Conservation (phyloP, 805 yeast species). For the Yarrowia alimentaria region DNA sequence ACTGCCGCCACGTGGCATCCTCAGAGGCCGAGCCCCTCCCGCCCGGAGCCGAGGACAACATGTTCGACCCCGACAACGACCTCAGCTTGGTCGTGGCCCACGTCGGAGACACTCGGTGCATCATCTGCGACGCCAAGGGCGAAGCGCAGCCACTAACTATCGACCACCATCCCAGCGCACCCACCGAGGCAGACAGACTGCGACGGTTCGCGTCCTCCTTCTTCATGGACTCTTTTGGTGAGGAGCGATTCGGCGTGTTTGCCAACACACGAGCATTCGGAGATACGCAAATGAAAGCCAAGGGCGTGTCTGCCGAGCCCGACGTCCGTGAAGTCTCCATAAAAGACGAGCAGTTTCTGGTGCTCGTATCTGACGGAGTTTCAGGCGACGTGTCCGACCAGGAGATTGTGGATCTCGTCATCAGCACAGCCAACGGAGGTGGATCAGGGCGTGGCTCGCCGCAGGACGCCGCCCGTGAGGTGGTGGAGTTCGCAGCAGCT, state of each 20-base stretch:
- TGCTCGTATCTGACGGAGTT: slow-evolving; percentile 83
- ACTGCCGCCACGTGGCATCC: slow-evolving; percentile 37
- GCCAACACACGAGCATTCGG: slow-evolving; percentile 97
- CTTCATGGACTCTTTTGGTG: slow-evolving; percentile 89
- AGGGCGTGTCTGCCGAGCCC: slow-evolving; percentile 91
- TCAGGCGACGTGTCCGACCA: slow-evolving; percentile 80
- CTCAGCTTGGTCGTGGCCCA: slow-evolving; percentile 67
- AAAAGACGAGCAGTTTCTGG: slow-evolving; percentile 85
- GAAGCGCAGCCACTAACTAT: slow-evolving; percentile 73
- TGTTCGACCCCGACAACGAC: slow-evolving; percentile 23
- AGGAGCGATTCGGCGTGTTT: slow-evolving; percentile 72
- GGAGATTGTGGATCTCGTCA: slow-evolving; percentile 83
- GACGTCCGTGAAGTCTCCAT: slow-evolving; percentile 69
- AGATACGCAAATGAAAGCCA: slow-evolving; percentile 72
- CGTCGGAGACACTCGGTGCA: slow-evolving; percentile 87
- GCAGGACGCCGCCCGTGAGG: slow-evolving; percentile 80
- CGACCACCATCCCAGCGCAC: slow-evolving; percentile 84
- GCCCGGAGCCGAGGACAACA: slow-evolving; percentile 17
- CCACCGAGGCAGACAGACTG: slow-evolving; percentile 70
- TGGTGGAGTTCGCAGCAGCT: slow-evolving; percentile 76
- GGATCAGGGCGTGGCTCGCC: slow-evolving; percentile 79
- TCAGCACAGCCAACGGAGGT: slow-evolving; percentile 51
- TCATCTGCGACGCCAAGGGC: slow-evolving; percentile 80
- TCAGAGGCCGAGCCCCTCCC: slow-evolving; percentile 10
- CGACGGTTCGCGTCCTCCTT: slow-evolving; percentile 60